Conservation (phyloP, 441 rosid genomes). For the Pelargonium myrrhifolium region DNA sequence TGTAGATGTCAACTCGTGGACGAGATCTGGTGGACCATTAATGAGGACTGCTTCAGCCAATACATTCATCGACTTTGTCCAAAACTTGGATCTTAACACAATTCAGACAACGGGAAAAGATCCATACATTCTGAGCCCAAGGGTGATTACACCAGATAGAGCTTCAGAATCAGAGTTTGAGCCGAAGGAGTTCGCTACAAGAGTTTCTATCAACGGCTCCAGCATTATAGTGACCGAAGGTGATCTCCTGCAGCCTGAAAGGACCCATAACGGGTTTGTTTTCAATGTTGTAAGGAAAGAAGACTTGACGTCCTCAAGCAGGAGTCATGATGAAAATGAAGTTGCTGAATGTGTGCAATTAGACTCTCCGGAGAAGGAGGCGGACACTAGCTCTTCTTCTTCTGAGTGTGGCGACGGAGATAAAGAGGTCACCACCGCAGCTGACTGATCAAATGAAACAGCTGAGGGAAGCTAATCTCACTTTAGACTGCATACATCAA, state of each 20-base stretch:
- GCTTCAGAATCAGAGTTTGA: conserved; percentile 36
- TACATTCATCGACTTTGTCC: conserved; percentile 62
- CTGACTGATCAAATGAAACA: too few species aligned
- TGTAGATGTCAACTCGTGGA: conserved; percentile 72
- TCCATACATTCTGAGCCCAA: conserved; percentile 28
- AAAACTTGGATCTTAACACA: conserved; percentile 35
- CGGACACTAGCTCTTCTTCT: conserved; percentile 52
- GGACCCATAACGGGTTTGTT: conserved; percentile 50
- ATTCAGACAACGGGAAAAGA: conserved; percentile 36
- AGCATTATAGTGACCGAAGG: conserved; percentile 70
- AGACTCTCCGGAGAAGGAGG: conserved; percentile 56
- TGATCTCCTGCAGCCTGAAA: conserved; percentile 72
- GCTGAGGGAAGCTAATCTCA: too few species aligned
- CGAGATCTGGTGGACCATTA: conserved; percentile 89
- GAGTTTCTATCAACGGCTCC: conserved; percentile 24
- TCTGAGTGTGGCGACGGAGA: conserved; percentile 50
- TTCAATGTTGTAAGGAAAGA: conserved; percentile 64
- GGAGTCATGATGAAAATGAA: conserved; percentile 32
- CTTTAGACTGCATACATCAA: too few species aligned
- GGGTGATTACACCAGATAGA: conserved; percentile 37
- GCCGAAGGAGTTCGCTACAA: conserved; percentile 28
- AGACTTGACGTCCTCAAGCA: conserved; percentile 25
- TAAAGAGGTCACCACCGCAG: background rate
- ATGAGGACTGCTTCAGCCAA: conserved; percentile 94
- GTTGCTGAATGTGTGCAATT: conserved; percentile 57